Evolutionary conservation across 495 filamentous ascomycete genomes (phyloP).

Genomic region (Penicillium lagena): DNA sequence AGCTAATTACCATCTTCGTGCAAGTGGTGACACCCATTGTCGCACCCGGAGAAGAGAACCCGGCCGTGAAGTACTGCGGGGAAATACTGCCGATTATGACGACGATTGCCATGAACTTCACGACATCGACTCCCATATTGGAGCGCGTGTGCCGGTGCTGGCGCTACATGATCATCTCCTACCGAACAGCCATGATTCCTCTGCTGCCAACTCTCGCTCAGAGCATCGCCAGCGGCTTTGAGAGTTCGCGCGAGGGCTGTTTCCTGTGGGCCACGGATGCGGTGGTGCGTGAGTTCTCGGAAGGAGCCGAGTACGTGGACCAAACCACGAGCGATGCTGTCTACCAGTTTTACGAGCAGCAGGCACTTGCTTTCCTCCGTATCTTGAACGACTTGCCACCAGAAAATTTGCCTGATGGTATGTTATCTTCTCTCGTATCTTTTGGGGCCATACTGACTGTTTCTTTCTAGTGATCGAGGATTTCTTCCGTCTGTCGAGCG

Average conservation of each 20-base stretch:
- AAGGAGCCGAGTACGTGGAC: conserved; percentile 79
- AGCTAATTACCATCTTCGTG: conserved; percentile 85
- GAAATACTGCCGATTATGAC: conserved; percentile 84
- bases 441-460: background rate
- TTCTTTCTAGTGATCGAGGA: conserved; percentile 76
- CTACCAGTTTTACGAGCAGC: conserved; percentile 90
- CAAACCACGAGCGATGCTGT: conserved; percentile 77
- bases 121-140: conserved; percentile 75
- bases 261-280: conserved; percentile 97
- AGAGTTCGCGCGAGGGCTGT: conserved; percentile 82
- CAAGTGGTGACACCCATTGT: conserved; percentile 76
- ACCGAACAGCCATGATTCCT: conserved; percentile 80
- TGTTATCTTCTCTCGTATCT: conserved; percentile 4
- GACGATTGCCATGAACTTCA: conserved; percentile 79
- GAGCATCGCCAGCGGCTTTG: conserved; percentile 78
- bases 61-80: conserved; percentile 91
- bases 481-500: conserved; percentile 87
- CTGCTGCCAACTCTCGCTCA: conserved; percentile 79
- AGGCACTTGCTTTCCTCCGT: conserved; percentile 79
- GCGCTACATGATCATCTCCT: conserved; percentile 93
- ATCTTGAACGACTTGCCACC: conserved; percentile 82
- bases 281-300: conserved; percentile 90
- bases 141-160: conserved; percentile 93
- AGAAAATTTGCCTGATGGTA: conserved; percentile 80
- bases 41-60: conserved; percentile 65